Conservation (phyloP, 441 rosid species). For the Iberis amara region DNA sequence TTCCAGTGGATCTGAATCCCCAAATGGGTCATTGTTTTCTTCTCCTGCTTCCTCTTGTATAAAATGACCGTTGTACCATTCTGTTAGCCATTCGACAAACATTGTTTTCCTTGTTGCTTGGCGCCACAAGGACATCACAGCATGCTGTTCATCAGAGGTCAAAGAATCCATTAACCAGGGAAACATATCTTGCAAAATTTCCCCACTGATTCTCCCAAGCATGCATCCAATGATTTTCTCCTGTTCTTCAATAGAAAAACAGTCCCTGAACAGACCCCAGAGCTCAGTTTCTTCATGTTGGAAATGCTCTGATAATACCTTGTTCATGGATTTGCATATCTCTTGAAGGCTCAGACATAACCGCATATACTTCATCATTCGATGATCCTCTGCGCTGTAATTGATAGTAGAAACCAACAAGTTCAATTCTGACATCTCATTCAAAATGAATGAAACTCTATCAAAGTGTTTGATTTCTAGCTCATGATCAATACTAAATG, state of each 20-base stretch:
- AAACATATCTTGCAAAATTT: constrained; percentile 66
- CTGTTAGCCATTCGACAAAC: constrained; percentile 80
- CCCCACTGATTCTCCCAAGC: constrained; percentile 73
- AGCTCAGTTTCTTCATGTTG: constrained; percentile 71
- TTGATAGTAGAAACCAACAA: constrained; percentile 30
- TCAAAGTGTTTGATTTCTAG: constrained; percentile 47
- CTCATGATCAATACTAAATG: constrained; percentile 71
- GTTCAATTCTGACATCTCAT: constrained; percentile 51
- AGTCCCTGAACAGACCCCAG: constrained; percentile 64
- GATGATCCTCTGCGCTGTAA: constrained; percentile 25
- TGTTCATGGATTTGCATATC: constrained; percentile 56
- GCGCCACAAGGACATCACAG: constrained; percentile 57
- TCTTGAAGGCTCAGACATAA: constrained; percentile 61
- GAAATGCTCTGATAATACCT: constrained; percentile 60
- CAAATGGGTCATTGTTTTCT: constrained; percentile 28
- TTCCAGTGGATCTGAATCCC: constrained; percentile 52
- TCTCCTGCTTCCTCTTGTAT: constrained; percentile 33
- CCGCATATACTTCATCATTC: constrained; percentile 35
- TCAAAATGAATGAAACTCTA: constrained; percentile 51
- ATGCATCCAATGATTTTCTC: constrained; percentile 67
- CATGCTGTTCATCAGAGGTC: constrained; percentile 52
- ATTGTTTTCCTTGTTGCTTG: constrained; percentile 68
- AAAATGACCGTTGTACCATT: constrained; percentile 69
- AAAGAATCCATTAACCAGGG: constrained; percentile 72
- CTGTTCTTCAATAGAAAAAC: constrained; percentile 61